Evolutionary conservation across 192 early-diverging fungal genomes (phyloP), one percentile per base, ranked within the genome.

Genomic region (Obelidium mucronatum): DNA sequence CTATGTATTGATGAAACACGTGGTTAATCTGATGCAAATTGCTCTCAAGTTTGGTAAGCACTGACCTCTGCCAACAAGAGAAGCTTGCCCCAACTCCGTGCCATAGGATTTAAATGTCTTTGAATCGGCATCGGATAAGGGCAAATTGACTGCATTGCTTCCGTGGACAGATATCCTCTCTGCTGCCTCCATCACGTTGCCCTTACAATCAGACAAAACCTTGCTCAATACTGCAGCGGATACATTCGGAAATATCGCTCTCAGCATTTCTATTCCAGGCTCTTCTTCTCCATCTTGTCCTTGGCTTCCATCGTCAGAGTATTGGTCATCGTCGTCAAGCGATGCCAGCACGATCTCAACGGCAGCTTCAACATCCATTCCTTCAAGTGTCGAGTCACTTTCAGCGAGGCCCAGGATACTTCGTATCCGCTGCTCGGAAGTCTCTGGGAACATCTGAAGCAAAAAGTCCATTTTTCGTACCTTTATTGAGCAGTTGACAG

Each of bases 261-360:
- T 24, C 33, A 72, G 54, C 13, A 36, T 8, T 34, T 35, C 62
- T 15, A 72, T 36, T 28, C 28, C 24, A 22, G 24, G 30, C 67
- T 13, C 24, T 39, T 37, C 6, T 0, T 64, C 17, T 34, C 36
- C 28, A 0, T 22, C 35, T 24, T 19, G 30, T 4, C 26, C 34
- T 8, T 22, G 34, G 26, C 8, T 40, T 6, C 62, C 62, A 36
- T 64, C 39, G 22, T 64, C 54, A 6, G 54, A 40, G 17, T 72
- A 35, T 13, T 19, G n/a, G 26, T 72, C 69, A 24, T 59, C 52
- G 22, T 30, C 28, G 24, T 8, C 51, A 8, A 72, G 69, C 15
- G 37, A 13, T 5, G 53, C 69, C 19, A 72, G 69, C 19, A 72
- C 54, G 15, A 59, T 40, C 69, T 72, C 69, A 26, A 72, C 40